Evolutionary conservation across 805 yeast genomes (phyloP), one percentile per base, ranked within the genome.

Genomic region (Candida fluviatilis): DNA sequence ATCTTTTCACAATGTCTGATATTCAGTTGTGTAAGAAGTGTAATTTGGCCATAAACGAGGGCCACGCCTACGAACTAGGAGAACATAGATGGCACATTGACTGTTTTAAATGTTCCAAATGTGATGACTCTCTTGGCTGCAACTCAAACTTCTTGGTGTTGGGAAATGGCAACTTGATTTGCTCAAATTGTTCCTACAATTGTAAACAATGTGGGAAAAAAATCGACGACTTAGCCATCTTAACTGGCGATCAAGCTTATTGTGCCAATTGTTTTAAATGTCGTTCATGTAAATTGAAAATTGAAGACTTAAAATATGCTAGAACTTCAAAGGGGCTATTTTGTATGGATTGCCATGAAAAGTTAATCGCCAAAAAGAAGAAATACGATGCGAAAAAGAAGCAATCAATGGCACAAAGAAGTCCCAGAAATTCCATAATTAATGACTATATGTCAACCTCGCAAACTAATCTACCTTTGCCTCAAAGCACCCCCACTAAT

Each of bases 11-110:
- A 4, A 33, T 21, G 29, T 19, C 28, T 6, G 18, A 10, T 7
- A 14, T 16, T 23, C 68, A 65, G 47, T 44, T 58, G 24, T 68
- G 74, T 45, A 68, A 68, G 39, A 64, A 64, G 44, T 68, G 74
- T 45, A 50, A 51, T 40, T 47, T 46, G 14, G 58, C 82, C 18
- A 85, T 91, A 35, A 75, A 76, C 14, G 95, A 87, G 52, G 96
- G 96, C 23, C 95, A 90, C 47, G 98, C 98, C 2, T 93, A 88
- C 57, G 98, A 91, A 57, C 69, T 91, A 35, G 96, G 96, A 17
- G 95, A 84, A 35, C 91, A 88, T 55, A 78, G 96, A 47, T 93
- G 99, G 99, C 99, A 93, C 59, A 84, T 88, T 40, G 76, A 84
- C 45, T 93, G 99, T 62, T 93, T 93, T 63, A 73, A 80, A 34